Conservation (phyloP, 2,329 filamentous ascomycete species). For the Emergomyces orientalis region DNA sequence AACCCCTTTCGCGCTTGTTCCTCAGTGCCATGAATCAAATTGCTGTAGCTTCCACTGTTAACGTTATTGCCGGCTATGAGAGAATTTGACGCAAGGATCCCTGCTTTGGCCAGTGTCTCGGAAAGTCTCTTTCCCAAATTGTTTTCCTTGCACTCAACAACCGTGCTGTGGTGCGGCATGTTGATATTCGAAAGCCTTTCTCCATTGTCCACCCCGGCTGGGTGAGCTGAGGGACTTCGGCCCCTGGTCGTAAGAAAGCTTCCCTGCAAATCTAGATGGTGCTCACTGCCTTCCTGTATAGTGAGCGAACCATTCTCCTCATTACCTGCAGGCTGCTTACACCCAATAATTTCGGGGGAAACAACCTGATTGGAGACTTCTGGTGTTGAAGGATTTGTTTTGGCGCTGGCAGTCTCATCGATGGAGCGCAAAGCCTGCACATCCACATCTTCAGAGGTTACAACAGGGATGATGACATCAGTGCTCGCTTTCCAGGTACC, state of each 20-base stretch:
- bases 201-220: neutral
- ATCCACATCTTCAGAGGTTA: neutral
- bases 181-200: neutral
- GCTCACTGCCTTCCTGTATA: neutral
- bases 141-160: neutral
- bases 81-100: constrained; percentile 1
- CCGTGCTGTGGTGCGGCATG: neutral
- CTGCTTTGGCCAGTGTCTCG: constrained; percentile 4
- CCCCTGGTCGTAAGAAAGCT: neutral
- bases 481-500: neutral
- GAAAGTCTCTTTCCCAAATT: constrained; percentile 10
- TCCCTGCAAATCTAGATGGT: neutral
- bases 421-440: neutral
- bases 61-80: neutral
- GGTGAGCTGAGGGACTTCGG: neutral
- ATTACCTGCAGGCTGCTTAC: neutral
- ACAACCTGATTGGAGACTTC: neutral
- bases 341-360: neutral
- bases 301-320: neutral
- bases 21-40: neutral
- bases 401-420: neutral
- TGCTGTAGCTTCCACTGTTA: neutral
- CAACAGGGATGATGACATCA: neutral
- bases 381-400: too few relatives aligned
- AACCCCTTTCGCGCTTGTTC: neutral